Evolutionary conservation across 169 alveolate genomes (phyloP).

Genomic region (Plasmodium cynomolgi): DNA sequence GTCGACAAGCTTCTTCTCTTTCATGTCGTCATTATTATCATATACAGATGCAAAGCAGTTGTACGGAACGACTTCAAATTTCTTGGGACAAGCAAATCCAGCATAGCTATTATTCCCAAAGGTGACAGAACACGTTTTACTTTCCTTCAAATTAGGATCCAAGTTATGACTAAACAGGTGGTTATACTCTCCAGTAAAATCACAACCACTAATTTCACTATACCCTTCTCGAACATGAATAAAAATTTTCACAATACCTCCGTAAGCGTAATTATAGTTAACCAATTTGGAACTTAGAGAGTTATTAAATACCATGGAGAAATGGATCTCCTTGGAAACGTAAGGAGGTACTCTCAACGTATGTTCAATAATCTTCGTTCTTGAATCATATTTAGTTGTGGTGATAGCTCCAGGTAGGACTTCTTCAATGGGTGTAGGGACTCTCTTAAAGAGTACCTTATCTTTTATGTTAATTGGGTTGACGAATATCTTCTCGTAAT

Average conservation of each 20-base stretch:
- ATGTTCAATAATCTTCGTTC: slow-evolving; percentile 20
- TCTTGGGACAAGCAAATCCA: slow-evolving; percentile 60
- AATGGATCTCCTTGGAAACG: slow-evolving; percentile 18
- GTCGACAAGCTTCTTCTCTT: slow-evolving; percentile 21
- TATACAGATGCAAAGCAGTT: slow-evolving; percentile 23
- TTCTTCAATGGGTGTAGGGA: slow-evolving; percentile 36
- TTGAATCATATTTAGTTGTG: background rate
- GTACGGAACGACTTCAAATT: slow-evolving; percentile 16
- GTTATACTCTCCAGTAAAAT: slow-evolving; percentile 45
- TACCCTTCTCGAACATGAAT: slow-evolving; percentile 31
- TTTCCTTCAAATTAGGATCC: background rate
- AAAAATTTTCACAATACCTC: background rate
- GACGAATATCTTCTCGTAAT: background rate
- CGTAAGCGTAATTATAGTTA: background rate
- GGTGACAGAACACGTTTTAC: slow-evolving; percentile 6
- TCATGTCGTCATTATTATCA: slow-evolving; percentile 19
- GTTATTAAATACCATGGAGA: slow-evolving; percentile 38
- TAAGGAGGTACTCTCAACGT: slow-evolving; percentile 61
- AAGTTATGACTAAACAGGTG: slow-evolving; percentile 18
- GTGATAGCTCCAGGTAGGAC: slow-evolving; percentile 51
- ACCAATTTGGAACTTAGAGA: background rate
- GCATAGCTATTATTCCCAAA: slow-evolving; percentile 33
- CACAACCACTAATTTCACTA: slow-evolving; percentile 54
- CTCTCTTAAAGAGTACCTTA: slow-evolving; percentile 14
- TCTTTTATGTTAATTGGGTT: slow-evolving; percentile 58